A percentile compares a stretch with the other conserved stretches of the same genome.
Evolutionary conservation across 2,329 filamentous ascomycete species (phyloP).

Genomic region (Cercospora zeina): DNA sequence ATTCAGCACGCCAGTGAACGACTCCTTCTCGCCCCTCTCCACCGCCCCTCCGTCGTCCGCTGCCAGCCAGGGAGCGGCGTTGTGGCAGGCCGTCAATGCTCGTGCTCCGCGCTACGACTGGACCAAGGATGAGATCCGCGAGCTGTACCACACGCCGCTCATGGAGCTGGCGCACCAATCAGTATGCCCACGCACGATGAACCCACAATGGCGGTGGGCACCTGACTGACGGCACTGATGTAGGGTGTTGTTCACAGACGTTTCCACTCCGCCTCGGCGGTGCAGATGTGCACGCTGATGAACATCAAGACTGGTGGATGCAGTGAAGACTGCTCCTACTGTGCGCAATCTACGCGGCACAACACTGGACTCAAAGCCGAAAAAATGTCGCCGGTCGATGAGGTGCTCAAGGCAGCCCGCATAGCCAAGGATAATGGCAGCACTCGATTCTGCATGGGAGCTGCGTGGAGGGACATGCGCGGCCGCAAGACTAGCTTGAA

Average conservation of each 20-base stretch:
- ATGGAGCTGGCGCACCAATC: conserved; percentile 62
- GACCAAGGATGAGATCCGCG: conserved; percentile 77
- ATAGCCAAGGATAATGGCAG: conserved; percentile 79
- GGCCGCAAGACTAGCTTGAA: conserved; percentile 79
- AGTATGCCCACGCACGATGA: conserved; percentile 26
- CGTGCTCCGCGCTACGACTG: conserved; percentile 67
- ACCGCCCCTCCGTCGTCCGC: conserved; percentile 31
- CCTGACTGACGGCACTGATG: neutral
- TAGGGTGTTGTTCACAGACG: conserved; percentile 76
- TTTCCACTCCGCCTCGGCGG: conserved; percentile 79
- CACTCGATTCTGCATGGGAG: conserved; percentile 93
- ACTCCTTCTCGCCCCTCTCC: conserved; percentile 37
- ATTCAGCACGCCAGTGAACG: conserved; percentile 43
- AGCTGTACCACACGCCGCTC: conserved; percentile 78
- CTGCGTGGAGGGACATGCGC: conserved; percentile 91
- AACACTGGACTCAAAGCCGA: conserved; percentile 74
- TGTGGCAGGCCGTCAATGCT: conserved; percentile 59
- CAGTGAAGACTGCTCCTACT: conserved; percentile 91
- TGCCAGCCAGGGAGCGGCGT: conserved; percentile 34
- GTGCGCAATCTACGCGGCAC: conserved; percentile 83
- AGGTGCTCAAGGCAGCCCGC: conserved; percentile 74
- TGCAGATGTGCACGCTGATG: conserved; percentile 93
- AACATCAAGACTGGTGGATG: conserved; percentile 96
- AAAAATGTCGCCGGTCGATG: conserved; percentile 75
- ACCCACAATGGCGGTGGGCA: neutral